phyloP scores from a whole-genome alignment of 2,329 filamentous ascomycete species.

The Xylaria digitata region DNA sequence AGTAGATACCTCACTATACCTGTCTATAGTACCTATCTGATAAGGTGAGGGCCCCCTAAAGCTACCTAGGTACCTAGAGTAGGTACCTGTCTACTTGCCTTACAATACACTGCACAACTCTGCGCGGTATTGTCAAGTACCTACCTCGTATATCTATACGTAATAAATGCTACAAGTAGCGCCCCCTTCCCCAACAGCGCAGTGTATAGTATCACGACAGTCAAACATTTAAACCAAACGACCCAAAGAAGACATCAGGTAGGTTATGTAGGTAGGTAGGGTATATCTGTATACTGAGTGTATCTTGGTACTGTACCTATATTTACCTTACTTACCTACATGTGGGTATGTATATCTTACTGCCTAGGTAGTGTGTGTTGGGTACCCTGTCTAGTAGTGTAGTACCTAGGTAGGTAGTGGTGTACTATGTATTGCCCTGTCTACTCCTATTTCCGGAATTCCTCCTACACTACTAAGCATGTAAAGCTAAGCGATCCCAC shows the following conservation, averaged over 20 bases:
- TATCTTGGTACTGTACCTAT: no score
- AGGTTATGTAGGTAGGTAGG: neutral
- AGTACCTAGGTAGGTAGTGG: no score
- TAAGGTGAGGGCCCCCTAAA: no score
- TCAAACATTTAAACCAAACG: neutral
- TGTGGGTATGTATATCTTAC: no score
- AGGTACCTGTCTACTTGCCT: neutral
- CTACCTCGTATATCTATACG: no score
- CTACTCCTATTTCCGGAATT: constrained; percentile 33
- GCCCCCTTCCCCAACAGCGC: neutral
- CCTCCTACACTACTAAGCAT: constrained; percentile 4
- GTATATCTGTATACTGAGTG: neutral
- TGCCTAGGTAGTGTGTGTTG: constrained; percentile 16
- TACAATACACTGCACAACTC: no score
- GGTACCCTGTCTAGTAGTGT: neutral
- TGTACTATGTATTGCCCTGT: neutral
- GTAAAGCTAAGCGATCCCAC: constrained; percentile 2
- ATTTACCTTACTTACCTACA: no score
- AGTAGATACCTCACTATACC: neutral
- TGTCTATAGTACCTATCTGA: no score
- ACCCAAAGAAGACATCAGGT: neutral
- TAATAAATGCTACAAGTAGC: neutral
- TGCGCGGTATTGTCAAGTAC: no score
- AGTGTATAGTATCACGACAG: neutral
- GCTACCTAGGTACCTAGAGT: neutral